Conservation (phyloP, 306 rosid genomes). For the Sindora glabra region DNA sequence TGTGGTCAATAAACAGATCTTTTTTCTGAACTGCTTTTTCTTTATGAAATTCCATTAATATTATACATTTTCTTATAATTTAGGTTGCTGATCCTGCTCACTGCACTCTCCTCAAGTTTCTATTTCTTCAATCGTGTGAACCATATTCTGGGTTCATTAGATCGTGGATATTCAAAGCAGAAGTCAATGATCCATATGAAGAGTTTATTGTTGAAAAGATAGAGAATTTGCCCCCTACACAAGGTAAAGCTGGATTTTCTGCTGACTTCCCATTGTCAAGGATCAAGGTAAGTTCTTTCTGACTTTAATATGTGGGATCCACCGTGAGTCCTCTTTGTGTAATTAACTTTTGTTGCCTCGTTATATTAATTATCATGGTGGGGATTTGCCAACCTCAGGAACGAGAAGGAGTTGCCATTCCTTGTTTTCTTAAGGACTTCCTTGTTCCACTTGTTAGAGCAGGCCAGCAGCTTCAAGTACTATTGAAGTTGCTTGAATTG, state of each 20-base stretch:
- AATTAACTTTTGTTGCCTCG: conserved; percentile 13
- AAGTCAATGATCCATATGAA: conserved; percentile 77
- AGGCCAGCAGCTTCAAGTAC: conserved; percentile 93
- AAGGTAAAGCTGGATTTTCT: conserved; percentile 30
- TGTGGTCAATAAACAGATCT: background rate
- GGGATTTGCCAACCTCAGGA: conserved; percentile 49
- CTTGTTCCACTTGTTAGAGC: conserved; percentile 84
- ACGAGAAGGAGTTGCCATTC: conserved; percentile 67
- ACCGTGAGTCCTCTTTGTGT: conserved; percentile 3
- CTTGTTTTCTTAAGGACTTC: conserved; percentile 62
- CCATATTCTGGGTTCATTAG: conserved; percentile 87
- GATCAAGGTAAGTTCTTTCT: conserved; percentile 52
- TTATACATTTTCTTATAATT: conserved; percentile 7
- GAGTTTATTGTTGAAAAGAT: conserved; percentile 70
- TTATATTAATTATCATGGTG: conserved; percentile 21
- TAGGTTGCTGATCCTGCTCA: conserved; percentile 97
- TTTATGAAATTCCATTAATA: background rate
- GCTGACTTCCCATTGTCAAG: conserved; percentile 45
- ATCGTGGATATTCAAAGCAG: conserved; percentile 95
- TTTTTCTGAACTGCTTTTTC: background rate
- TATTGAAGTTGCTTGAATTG: conserved; percentile 77
- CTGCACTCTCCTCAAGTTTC: conserved; percentile 65
- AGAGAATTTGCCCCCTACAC: conserved; percentile 23
- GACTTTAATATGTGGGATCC: background rate
- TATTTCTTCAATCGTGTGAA: conserved; percentile 80